These are phyloP conservation scores for Ophiorrhiza pumila DNA, from an alignment of 257 asterid genomes.

Conservation along the genomic window DNA sequence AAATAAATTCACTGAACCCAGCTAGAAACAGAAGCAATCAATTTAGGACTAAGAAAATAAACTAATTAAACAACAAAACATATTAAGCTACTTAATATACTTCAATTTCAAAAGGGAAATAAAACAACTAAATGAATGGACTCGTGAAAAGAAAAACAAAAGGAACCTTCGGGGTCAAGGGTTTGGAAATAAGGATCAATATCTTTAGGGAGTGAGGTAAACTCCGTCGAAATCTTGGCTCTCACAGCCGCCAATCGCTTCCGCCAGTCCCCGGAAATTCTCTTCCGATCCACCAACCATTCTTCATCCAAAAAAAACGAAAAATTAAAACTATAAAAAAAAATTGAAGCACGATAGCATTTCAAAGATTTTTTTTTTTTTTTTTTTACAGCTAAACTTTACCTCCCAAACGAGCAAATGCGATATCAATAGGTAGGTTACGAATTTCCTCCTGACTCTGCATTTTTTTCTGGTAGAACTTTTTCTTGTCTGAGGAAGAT, in stretches of 20 bases:
- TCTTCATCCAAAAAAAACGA: slow-evolving; percentile 42
- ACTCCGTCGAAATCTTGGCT: slow-evolving; percentile 70
- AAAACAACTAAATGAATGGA: too few relatives aligned
- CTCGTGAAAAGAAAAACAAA: not conserved
- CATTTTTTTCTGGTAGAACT: slow-evolving; percentile 36
- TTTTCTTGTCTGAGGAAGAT: not conserved
- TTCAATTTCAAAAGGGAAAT: not conserved
- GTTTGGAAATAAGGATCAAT: slow-evolving; percentile 72
- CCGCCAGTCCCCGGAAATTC: slow-evolving; percentile 86
- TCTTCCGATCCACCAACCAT: slow-evolving; percentile 97
- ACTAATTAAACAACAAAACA: not conserved
- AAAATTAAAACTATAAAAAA: not conserved
- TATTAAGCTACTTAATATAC: not conserved
- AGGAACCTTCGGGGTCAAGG: slow-evolving; percentile 74
- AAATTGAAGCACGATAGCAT: not conserved
- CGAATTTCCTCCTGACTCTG: slow-evolving; percentile 68
- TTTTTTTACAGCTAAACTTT: not conserved
- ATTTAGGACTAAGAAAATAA: too few relatives aligned
- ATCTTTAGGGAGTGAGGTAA: slow-evolving; percentile 75
- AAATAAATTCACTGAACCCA: not conserved
- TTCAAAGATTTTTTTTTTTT: not conserved
- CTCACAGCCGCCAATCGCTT: slow-evolving; percentile 77
- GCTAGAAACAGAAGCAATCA: not conserved
- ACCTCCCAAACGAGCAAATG: slow-evolving; percentile 96
- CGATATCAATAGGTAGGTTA: slow-evolving; percentile 88